These are phyloP conservation scores for Leccinum sublutescens DNA, from an alignment of 768 basidiomycete genomes.

Conservation along the genomic window DNA sequence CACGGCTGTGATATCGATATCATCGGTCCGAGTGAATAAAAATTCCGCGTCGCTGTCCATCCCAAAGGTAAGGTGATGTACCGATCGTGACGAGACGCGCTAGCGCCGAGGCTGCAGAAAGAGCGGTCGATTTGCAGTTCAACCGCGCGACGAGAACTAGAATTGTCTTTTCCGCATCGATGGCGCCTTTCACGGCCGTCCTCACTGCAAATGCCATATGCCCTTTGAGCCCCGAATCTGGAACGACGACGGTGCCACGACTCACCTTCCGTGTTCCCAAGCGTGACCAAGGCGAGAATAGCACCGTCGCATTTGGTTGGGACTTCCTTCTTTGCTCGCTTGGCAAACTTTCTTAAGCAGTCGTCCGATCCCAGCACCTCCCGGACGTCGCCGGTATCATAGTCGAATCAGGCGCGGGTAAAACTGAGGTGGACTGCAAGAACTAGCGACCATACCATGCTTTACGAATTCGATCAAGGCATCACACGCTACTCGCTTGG, in stretches of 20 bases:
- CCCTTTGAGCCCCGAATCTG: neutral
- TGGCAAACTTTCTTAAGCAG: constrained; percentile 16
- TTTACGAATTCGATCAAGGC: too few relatives aligned
- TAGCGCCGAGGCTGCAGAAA: constrained; percentile 20
- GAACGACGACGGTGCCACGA: neutral
- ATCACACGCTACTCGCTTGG: too few relatives aligned
- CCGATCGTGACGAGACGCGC: constrained; percentile 19
- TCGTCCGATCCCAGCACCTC: too few relatives aligned
- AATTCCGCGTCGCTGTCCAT: neutral
- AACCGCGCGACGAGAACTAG: constrained; percentile 17
- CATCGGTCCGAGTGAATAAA: constrained; percentile 9
- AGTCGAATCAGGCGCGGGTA: too few relatives aligned
- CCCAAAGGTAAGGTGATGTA: constrained; percentile 7
- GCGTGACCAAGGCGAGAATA: too few relatives aligned
- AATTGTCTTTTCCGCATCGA: constrained; percentile 17
- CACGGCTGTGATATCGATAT: constrained; percentile 9
- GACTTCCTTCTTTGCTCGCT: constrained; percentile 6
- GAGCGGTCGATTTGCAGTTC: constrained; percentile 13
- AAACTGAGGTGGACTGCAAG: too few relatives aligned
- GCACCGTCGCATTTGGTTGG: constrained; percentile 18
- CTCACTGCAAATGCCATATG: neutral
- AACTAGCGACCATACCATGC: too few relatives aligned
- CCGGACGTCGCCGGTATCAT: too few relatives aligned
- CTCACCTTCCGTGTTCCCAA: constrained; percentile 13
- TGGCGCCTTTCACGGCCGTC: constrained; percentile 11